phyloP scores from a whole-genome alignment of 352 stramenopile genomes.

The Pythium sp. region DNA sequence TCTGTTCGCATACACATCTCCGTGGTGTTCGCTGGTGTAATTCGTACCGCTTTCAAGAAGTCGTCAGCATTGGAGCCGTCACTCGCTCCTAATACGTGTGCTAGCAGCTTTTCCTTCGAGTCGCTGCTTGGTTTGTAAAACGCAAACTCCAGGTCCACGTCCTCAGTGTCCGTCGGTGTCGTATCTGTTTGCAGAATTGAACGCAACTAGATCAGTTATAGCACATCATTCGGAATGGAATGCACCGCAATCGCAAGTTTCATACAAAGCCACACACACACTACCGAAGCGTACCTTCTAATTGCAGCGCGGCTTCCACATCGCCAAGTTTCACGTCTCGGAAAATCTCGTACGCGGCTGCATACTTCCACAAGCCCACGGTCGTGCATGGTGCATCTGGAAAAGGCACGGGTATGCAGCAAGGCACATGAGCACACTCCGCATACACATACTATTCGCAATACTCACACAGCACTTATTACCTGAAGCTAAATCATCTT shows the following conservation, averaged over 20 bases:
- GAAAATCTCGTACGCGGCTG: slow-evolving; percentile 60
- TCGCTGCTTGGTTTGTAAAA: slow-evolving; percentile 11
- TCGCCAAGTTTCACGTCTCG: slow-evolving; percentile 55
- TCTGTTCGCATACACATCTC: neutral
- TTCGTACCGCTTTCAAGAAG: slow-evolving; percentile 48
- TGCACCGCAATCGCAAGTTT: neutral
- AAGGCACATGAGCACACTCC: neutral
- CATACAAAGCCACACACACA: neutral
- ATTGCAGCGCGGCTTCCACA: slow-evolving; percentile 48
- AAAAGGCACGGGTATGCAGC: neutral
- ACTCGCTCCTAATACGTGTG: slow-evolving; percentile 10
- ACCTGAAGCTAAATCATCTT: slow-evolving; percentile 70
- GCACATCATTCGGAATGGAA: neutral
- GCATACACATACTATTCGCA: neutral
- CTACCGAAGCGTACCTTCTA: slow-evolving; percentile 39
- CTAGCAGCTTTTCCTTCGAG: neutral
- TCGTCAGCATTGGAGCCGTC: slow-evolving; percentile 27
- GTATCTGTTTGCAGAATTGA: slow-evolving; percentile 4
- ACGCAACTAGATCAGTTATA: neutral
- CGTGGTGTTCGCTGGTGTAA: neutral
- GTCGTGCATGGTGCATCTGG: slow-evolving; percentile 67
- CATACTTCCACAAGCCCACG: slow-evolving; percentile 64
- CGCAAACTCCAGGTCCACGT: slow-evolving; percentile 2
- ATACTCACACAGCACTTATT: neutral
- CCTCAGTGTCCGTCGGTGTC: neutral